Evolutionary conservation across 2,329 filamentous ascomycete genomes (phyloP), one percentile per base, ranked within the genome.

Genomic region (Fusarium miscanthi): DNA sequence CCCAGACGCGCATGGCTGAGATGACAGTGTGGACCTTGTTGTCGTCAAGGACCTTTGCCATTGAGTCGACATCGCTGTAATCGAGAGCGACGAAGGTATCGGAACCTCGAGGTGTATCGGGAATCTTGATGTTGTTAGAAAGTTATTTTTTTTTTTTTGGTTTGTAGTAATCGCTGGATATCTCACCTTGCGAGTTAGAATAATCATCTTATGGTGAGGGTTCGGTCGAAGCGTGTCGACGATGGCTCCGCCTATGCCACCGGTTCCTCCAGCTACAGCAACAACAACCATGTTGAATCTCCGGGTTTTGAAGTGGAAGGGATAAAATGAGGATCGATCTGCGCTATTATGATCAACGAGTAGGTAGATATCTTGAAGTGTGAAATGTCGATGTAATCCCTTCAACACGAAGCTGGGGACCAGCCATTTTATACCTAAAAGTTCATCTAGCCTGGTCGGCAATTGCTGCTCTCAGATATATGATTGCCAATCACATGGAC

Each of bases 301-400:
- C 3, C 12, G 7, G 11, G 8, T 45, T 21, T 8, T 13, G 2
- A 0, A 19, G 13, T 10, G 17, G 1, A 16, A 13, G 1, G 13
- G 5, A 21, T 10, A 2, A 27, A 21, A 9, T 7, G 11, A 30
- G 30, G 12, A 41, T n/a, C 21, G 1, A 4, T 8, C n/a, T n/a
- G 12, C 8, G 6, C 45, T 48, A 19, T 16, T 16, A 3, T n/a
- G 8, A 11, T 2, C 11, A 21, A 8, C 13, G 19, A 4, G 5
- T 16, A 16, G 4, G 8, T 11, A n/a, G 21, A 5, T n/a, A 2
- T n/a, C 19, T 46, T 46, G 3, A 13, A 21, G 0, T 30, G 38
- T n/a, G 25, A n/a, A 10, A 30, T 46, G 19, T 21, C 10, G 21
- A 41, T n/a, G 7, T 3, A 7, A 23, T 41, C 40, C 21, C 3